Conservation (phyloP, 2,329 filamentous ascomycete species). For the Fragosphaeria purpurea region DNA sequence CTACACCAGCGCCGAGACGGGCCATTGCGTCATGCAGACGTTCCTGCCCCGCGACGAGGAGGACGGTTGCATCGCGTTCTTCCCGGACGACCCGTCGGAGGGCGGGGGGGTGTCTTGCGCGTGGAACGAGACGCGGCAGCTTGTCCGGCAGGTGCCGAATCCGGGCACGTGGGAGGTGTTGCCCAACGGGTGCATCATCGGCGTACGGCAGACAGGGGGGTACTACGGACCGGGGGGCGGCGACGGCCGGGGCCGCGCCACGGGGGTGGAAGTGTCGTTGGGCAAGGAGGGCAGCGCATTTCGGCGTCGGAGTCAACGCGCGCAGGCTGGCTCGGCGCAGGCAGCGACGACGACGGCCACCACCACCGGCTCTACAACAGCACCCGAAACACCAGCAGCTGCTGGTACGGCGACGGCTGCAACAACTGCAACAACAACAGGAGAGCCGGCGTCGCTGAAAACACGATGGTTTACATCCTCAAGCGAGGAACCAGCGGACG, state of each 20-base stretch:
- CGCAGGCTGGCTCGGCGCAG: too few species aligned
- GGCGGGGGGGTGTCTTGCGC: slow-evolving; percentile 32
- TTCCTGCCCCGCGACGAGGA: slow-evolving; percentile 45
- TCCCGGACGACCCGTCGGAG: slow-evolving; percentile 33
- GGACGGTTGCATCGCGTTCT: slow-evolving; percentile 46
- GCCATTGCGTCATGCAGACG: slow-evolving; percentile 55
- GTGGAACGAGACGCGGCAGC: slow-evolving; percentile 42
- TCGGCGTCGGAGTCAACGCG: too few species aligned
- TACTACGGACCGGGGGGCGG: neutral
- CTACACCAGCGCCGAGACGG: slow-evolving; percentile 49
- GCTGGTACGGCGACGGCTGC: neutral
- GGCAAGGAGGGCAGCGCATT: slow-evolving; percentile 1
- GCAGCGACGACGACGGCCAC: too few species aligned
- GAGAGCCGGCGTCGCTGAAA: neutral
- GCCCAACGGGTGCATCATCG: slow-evolving; percentile 50
- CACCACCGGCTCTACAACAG: too few species aligned
- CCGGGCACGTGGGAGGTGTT: slow-evolving; percentile 58
- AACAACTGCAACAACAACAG: neutral
- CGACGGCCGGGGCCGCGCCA: neutral
- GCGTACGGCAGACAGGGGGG: slow-evolving; percentile 38
- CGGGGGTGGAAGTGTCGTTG: neutral
- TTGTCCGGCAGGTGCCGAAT: slow-evolving; percentile 44
- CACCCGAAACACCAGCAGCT: slow-evolving; percentile 9
- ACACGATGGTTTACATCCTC: neutral
- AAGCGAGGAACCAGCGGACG: neutral